Base-by-base conservation (phyloP, 2,329 filamentous ascomycete species). In the Trichophyton equinum region DNA sequence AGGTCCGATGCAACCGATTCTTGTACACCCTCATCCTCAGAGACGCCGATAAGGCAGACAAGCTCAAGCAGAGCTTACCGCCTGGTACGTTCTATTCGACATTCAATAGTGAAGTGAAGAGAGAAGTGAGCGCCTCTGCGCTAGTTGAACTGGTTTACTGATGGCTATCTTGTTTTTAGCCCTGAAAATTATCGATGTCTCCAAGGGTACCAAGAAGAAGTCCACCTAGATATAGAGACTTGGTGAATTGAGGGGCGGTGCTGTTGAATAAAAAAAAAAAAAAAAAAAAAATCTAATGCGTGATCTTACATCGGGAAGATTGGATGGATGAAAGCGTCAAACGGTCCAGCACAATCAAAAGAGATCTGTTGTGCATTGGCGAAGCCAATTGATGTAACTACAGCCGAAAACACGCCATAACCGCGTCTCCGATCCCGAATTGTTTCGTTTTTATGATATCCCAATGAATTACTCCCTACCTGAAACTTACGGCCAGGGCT, bases 21-120 rank as follows among this genome's bases (percentile, higher is more conserved):
- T 84, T 99, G 71, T 99, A 99, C 88, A 96, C 94, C 71, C 87
- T 99, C 72, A 89, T 95, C 77, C 87, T 99, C 74, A 96, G 96
- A 86, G 94, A 99, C 82, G 85, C 85, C 75, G 94, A 96, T 77
- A 97, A 97, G 89, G 95, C 92, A 79, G 94, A 97, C 83, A 99
- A 99, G 89, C 87, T 99, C 71, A 97, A 96, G 91, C 92, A 97
- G 85, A 91, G 86, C 78, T 84, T 99, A 68, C 95, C 94, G 74
- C 95, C 94, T 73, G 89, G 94, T 99, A 91, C 74, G 90, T 81
- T 65, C 20, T 25, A 25, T 15, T 20, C n/a, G 20, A 3, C 9
- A 38, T 46, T 18, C 5, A 22, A 56, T 4, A 38, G n/a, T 44
- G 27, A 2, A 33, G 30, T 47, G 25, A 22, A 7, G 40, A 20